These are phyloP conservation scores for Trichoderma sp. DNA, from an alignment of 2,329 filamentous ascomycete species.

Conservation along the genomic window DNA sequence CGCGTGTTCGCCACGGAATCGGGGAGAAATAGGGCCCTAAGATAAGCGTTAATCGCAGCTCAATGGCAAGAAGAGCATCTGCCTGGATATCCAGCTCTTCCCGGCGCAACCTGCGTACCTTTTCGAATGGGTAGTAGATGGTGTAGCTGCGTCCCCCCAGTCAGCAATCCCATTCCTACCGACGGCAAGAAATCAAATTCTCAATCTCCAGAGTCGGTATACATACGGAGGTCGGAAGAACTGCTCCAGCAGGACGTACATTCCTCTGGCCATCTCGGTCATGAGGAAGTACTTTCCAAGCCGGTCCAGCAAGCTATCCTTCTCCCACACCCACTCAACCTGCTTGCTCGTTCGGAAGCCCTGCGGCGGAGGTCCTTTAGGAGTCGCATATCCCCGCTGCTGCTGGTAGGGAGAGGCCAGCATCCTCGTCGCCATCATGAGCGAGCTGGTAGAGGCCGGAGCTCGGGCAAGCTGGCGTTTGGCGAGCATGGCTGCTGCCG, in stretches of 20 bases:
- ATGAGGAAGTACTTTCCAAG: slow-evolving; percentile 92
- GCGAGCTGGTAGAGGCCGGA: slow-evolving; percentile 24
- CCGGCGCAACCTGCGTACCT: slow-evolving; percentile 47
- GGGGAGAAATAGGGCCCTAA: slow-evolving; percentile 90
- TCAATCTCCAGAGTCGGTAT: neutral
- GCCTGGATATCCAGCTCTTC: neutral
- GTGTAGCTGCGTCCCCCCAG: slow-evolving; percentile 67
- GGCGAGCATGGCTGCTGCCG: slow-evolving; percentile 34
- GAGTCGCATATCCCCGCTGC: slow-evolving; percentile 58
- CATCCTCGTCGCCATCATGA: slow-evolving; percentile 20
- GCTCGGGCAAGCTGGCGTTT: slow-evolving; percentile 35
- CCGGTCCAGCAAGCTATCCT: slow-evolving; percentile 75
- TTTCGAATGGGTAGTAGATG: slow-evolving; percentile 98
- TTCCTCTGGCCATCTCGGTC: slow-evolving; percentile 92
- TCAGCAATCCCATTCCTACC: slow-evolving; percentile 15
- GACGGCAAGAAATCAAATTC: neutral
- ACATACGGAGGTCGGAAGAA: slow-evolving; percentile 97
- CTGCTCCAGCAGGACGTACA: slow-evolving; percentile 97
- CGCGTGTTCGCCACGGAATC: slow-evolving; percentile 97
- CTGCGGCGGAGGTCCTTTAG: slow-evolving; percentile 72
- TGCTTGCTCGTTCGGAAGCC: slow-evolving; percentile 75
- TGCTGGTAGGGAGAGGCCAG: slow-evolving; percentile 25
- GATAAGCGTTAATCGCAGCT: slow-evolving; percentile 21
- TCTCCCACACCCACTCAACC: slow-evolving; percentile 75
- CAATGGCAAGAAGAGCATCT: neutral